Base-by-base conservation (phyloP, 805 yeast genomes). In the Diddensiella caesifluorescens region DNA sequence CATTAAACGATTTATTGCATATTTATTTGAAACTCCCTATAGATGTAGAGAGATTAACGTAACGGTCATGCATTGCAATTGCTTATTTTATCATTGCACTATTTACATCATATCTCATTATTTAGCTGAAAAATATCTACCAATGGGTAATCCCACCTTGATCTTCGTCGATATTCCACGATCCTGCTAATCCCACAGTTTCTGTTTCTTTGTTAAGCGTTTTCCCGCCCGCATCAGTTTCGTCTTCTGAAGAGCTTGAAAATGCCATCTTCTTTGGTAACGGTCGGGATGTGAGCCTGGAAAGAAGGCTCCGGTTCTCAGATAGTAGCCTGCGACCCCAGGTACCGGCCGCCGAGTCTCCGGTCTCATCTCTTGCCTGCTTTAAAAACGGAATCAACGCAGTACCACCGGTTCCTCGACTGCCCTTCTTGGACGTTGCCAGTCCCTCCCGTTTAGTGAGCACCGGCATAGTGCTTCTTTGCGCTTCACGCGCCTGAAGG, bases 361-460 rank as follows among this genome's bases (percentile, higher is more conserved):
- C 95, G 2, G 96, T 89, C 60, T 89, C 97, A 64, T 89, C 97
- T 61, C 97, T 75, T 53, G 96, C 90, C 63, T 90, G 97, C 62
- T 88, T 89, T 59, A 89, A 71, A 65, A 89, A 90, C 21, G 96
- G 95, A 45, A 89, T 73, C 54, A 89, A 70, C 1, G 94, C 80
- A 0, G 97, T 89, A 34, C 97, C 97, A 16, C 97, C 97, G 1
- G 97, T 89, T 12, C 97, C 97, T 53, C 77, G 75, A 49, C 74
- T 77, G 44, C 75, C 81, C 32, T 69, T 71, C 45, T 70, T 70
- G 33, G 67, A 69, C 15, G 47, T 47, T 1, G 67, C 55, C 57
- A 68, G 36, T 75, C 88, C 64, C 74, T 71, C 15, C 81, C 92
- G 51, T 35, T 50, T 52, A 13, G 66, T 74, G 43, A 79, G 60